Conservation (phyloP, 139 green algal species). For the Chlamydomonas sp. region DNA sequence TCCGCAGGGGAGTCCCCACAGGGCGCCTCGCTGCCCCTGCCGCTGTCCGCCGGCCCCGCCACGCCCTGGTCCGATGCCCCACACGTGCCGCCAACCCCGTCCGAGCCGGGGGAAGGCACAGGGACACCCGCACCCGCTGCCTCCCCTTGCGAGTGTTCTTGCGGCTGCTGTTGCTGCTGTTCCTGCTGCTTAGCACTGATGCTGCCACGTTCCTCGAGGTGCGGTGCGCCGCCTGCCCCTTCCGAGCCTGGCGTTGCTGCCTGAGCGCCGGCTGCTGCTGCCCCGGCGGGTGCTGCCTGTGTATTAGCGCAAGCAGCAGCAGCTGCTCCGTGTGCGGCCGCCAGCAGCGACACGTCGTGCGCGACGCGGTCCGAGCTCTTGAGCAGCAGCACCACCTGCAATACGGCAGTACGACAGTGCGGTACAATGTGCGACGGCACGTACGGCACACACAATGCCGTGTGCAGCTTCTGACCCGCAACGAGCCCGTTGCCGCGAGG, state of each 20-base stretch:
- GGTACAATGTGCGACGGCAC: not conserved
- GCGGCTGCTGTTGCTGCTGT: not conserved
- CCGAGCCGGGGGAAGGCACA: not conserved
- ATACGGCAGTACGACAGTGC: conserved; percentile 5
- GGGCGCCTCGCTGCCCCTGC: too few species aligned
- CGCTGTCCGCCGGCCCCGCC: too few species aligned
- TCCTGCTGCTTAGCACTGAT: not conserved
- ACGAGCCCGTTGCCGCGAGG: too few species aligned
- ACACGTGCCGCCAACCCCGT: not conserved
- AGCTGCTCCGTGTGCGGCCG: not conserved
- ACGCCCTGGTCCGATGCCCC: too few species aligned
- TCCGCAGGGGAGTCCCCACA: too few species aligned
- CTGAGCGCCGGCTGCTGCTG: conserved; percentile 4
- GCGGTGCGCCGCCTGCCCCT: too few species aligned
- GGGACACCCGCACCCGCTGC: not conserved
- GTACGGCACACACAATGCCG: too few species aligned
- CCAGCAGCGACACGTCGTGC: conserved; percentile 80
- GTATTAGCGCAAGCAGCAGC: too few species aligned
- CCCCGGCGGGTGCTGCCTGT: conserved; percentile 1
- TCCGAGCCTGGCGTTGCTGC: not conserved
- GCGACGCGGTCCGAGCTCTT: conserved; percentile 89
- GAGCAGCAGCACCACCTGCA: conserved; percentile 90
- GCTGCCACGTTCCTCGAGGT: not conserved
- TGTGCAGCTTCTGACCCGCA: too few species aligned
- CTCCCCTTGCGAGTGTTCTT: not conserved